Conservation (phyloP, 129 eudicot genomes). For the Flaveria trinervia region DNA sequence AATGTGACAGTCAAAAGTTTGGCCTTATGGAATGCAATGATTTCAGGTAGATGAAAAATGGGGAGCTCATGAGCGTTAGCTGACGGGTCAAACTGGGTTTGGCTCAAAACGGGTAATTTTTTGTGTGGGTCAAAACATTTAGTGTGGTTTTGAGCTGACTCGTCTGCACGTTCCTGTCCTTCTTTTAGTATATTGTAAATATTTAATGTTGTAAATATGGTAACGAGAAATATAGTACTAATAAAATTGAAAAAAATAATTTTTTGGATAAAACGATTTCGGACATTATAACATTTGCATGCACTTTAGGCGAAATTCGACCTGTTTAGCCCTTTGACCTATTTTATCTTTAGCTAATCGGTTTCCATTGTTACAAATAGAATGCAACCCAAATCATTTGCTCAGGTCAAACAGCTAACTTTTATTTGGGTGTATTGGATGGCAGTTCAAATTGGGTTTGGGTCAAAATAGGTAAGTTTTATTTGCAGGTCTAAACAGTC, state of each 20-base stretch:
- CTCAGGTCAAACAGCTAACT: not conserved
- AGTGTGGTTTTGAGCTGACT: not conserved
- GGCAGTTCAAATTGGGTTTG: too few relatives aligned
- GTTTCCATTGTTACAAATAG: not conserved
- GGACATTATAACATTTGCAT: not conserved
- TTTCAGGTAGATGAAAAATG: constrained; percentile 36
- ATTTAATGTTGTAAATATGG: not conserved
- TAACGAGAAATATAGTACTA: not conserved
- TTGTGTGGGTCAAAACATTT: not conserved
- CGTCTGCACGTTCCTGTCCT: not conserved
- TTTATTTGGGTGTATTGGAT: not conserved
- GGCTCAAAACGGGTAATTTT: not conserved
- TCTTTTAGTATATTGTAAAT: not conserved
- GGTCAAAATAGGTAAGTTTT: too few relatives aligned
- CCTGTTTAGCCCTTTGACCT: not conserved
- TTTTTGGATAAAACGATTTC: not conserved
- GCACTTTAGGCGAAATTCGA: not conserved
- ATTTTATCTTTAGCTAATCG: not conserved
- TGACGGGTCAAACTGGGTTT: not conserved
- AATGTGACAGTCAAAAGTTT: constrained; percentile 38
- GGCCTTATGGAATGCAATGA: constrained; percentile 57
- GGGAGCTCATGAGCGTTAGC: not conserved
- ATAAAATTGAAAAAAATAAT: not conserved
- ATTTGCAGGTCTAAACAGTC: too few relatives aligned
- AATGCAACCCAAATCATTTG: not conserved